Conservation (phyloP, 2,329 filamentous ascomycete species). For the Plectosphaerella cucumerina region DNA sequence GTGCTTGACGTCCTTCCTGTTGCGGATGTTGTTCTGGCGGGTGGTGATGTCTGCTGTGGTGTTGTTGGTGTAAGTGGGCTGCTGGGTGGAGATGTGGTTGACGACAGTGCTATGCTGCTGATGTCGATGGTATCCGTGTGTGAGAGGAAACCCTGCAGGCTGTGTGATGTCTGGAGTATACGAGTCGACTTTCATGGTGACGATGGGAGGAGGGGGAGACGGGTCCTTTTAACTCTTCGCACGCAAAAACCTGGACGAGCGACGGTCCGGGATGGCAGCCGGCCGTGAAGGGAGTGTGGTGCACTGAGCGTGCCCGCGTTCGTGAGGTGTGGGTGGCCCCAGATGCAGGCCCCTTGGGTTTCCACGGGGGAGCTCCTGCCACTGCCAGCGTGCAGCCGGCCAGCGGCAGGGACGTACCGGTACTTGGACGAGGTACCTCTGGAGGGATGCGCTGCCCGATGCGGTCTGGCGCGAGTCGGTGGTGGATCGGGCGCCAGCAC, state of each 20-base stretch:
- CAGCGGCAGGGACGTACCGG: conserved; percentile 11
- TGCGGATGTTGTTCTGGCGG: no score
- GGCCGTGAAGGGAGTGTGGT: conserved; percentile 15
- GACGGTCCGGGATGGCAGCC: conserved; percentile 3
- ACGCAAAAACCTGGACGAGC: background rate
- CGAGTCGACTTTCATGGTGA: background rate
- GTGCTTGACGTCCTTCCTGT: no score
- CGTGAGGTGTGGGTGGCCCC: conserved; percentile 5
- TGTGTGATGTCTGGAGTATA: no score
- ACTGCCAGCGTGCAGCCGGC: background rate
- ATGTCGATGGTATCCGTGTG: no score
- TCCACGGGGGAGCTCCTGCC: background rate
- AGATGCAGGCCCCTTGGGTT: background rate
- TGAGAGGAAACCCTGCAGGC: no score
- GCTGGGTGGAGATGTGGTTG: no score
- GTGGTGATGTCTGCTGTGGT: no score
- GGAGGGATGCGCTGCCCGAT: background rate
- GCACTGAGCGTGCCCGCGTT: conserved; percentile 7
- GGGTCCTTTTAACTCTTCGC: background rate
- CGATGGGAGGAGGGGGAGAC: background rate
- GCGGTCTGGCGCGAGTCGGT: background rate
- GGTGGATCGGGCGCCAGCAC: no score
- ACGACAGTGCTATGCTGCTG: no score
- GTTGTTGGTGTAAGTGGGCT: no score
- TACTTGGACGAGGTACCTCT: conserved; percentile 9